Conservation (phyloP, 2,329 filamentous ascomycete genomes). For the Escovopsis weberi region DNA sequence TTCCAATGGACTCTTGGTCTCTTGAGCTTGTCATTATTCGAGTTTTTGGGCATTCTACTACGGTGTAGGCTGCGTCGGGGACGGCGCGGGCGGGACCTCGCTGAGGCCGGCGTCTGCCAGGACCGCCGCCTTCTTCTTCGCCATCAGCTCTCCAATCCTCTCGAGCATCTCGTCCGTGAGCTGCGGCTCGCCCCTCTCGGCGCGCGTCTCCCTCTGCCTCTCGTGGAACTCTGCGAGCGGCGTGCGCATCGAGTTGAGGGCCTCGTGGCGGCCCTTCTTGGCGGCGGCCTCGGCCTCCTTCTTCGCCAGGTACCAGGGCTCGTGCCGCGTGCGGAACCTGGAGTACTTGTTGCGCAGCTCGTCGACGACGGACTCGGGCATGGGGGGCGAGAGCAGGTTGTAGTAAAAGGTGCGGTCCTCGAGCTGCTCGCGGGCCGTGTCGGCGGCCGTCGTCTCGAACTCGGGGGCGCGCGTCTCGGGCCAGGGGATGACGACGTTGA, state of each 20-base stretch:
- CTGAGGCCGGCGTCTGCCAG: slow-evolving; percentile 24
- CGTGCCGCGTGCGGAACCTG: slow-evolving; percentile 67
- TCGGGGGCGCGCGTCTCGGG: slow-evolving; percentile 40
- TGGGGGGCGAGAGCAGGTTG: slow-evolving; percentile 61
- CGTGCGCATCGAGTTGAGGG: slow-evolving; percentile 30
- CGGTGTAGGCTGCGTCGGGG: slow-evolving; percentile 1
- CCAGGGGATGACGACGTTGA: slow-evolving; percentile 65
- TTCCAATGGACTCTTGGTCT: no score
- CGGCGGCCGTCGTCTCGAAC: slow-evolving; percentile 40
- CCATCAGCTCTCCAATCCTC: slow-evolving; percentile 48
- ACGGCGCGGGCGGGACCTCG: slow-evolving; percentile 13
- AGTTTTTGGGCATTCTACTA: background rate
- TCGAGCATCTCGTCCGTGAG: slow-evolving; percentile 45
- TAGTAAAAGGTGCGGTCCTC: slow-evolving; percentile 65
- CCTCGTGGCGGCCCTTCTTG: slow-evolving; percentile 21
- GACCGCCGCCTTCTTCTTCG: slow-evolving; percentile 32
- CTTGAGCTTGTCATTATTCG: no score
- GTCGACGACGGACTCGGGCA: slow-evolving; percentile 65
- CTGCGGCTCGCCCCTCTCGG: slow-evolving; percentile 38
- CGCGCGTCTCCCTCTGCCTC: slow-evolving; percentile 35
- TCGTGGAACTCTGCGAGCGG: slow-evolving; percentile 46
- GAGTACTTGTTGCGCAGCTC: slow-evolving; percentile 77
- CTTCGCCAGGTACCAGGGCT: slow-evolving; percentile 53
- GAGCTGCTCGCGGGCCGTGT: slow-evolving; percentile 64
- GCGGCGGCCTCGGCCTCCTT: slow-evolving; percentile 44